Conservation (phyloP, 2,329 filamentous ascomycete species). For the Onygenales sp. region DNA sequence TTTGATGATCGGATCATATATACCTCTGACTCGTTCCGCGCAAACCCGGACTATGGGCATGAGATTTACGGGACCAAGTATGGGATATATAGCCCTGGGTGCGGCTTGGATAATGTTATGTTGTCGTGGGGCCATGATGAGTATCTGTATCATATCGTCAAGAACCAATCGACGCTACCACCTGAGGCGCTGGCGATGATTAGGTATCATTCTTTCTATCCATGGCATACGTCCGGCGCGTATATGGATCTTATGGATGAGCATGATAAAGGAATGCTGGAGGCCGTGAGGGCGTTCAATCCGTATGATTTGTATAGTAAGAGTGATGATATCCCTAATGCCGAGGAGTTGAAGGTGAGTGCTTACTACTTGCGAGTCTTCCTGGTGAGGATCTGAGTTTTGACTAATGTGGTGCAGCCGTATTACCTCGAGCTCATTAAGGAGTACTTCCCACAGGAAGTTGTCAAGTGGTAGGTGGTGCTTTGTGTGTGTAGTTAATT, state of each 20-base stretch:
- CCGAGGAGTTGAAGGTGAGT: slow-evolving; percentile 62
- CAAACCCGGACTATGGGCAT: slow-evolving; percentile 65
- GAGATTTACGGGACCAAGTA: slow-evolving; percentile 63
- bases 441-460: slow-evolving; percentile 60
- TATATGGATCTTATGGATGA: slow-evolving; percentile 76
- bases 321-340: slow-evolving; percentile 68
- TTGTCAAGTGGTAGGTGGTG: slow-evolving; percentile 53
- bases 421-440: slow-evolving; percentile 69
- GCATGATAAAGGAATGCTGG: slow-evolving; percentile 69
- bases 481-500: too few relatives aligned
- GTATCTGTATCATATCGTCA: slow-evolving; percentile 64
- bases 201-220: slow-evolving; percentile 85
- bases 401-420: slow-evolving; percentile 34
- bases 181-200: slow-evolving; percentile 84
- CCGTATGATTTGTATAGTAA: slow-evolving; percentile 90
- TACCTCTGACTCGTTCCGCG: slow-evolving; percentile 59
- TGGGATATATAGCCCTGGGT: slow-evolving; percentile 71
- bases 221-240: slow-evolving; percentile 75
- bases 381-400: neutral
- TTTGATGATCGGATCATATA: slow-evolving; percentile 68
- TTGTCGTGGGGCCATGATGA: slow-evolving; percentile 63
- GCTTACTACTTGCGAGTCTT: slow-evolving; percentile 13
- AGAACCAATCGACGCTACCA: slow-evolving; percentile 70
- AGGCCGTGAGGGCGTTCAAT: slow-evolving; percentile 77
- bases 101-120: slow-evolving; percentile 80